phyloP scores from a whole-genome alignment of 1,139 yeast genomes.

The Blastobotrys serpentis region DNA sequence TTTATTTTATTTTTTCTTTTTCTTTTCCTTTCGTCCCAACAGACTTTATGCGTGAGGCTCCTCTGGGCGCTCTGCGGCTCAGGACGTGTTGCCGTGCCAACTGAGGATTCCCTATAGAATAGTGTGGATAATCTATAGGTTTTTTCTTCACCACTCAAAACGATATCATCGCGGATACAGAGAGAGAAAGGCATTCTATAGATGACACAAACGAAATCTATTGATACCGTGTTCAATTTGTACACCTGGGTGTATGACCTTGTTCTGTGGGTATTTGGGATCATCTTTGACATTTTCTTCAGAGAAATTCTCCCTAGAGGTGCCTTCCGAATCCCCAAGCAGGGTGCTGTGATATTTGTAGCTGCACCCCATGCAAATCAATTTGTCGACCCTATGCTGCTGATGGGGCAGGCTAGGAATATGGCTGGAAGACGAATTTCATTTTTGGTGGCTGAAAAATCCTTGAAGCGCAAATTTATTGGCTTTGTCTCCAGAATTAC shows the following conservation, averaged over 20 bases:
- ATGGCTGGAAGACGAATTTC: slow-evolving; percentile 75
- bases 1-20: no score
- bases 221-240: slow-evolving; percentile 15
- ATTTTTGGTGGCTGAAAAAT: slow-evolving; percentile 82
- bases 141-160: not conserved
- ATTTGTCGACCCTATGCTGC: slow-evolving; percentile 84
- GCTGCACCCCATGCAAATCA: slow-evolving; percentile 99
- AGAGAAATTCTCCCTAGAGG: slow-evolving; percentile 90
- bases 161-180: no score
- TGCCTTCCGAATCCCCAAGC: slow-evolving; percentile 77
- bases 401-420: slow-evolving; percentile 76
- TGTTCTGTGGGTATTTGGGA: slow-evolving; percentile 38
- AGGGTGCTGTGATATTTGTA: slow-evolving; percentile 88
- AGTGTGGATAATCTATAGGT: slow-evolving; percentile 2
- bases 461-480: slow-evolving; percentile 64
- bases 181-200: no score
- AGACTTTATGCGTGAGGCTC: not conserved
- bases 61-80: no score
- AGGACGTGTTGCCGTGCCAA: slow-evolving; percentile 5
- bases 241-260: slow-evolving; percentile 37
- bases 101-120: not conserved
- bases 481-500: slow-evolving; percentile 76
- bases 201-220: slow-evolving; percentile 12
- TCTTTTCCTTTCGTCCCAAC: not conserved
- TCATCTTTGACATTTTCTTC: slow-evolving; percentile 63